Base-by-base conservation (phyloP, 1,284 basidiomycete genomes). In the Ustilago hordei region DNA sequence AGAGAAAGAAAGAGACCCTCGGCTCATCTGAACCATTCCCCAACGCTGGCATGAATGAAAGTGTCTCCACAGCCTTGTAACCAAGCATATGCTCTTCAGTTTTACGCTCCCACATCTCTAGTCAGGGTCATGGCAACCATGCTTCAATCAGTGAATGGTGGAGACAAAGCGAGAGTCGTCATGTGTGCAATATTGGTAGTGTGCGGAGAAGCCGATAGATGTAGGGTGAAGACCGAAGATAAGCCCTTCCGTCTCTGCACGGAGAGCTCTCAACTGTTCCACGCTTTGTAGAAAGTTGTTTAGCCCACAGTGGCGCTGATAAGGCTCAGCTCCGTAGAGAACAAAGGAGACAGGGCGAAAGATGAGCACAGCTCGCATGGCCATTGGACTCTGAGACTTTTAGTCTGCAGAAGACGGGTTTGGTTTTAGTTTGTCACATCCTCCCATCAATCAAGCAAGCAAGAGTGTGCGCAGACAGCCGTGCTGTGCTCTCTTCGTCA, bases 381-480 rank as follows among this genome's bases (percentile, higher is more conserved):
- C 48, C 17, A 38, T 13, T 8, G 45, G 6, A 41, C 39, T 28
- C 23, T 17, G n/a, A 15, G 28, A n/a, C n/a, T 11, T 28, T 34
- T 59, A 19, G 34, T 4, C 5, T 52, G 47, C n/a, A 38, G 43
- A 48, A 28, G n/a, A 45, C 8, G 35, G 57, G 58, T 60, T 62
- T 53, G 53, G 60, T 32, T 62, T 55, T 55, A 62, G 58, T 50
- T 35, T 34, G 39, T 36, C 50, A 32, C 32, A 32, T 31, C 35
- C 23, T 13, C 15, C 32, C 9, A 8, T 34, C 31, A 13, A 11
- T 31, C 23, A 28, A 32, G 7, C 43, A 45, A 19, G 19, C 43
- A 19, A 45, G n/a, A 19, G 43, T 15, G 11, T 45, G 36, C 36
- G 36, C 13, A 38, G 36, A 38, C 19, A 50, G 19, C 11, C 48